phyloP scores from a whole-genome alignment of 108 stramenopile genomes.

The Skeletonema menzelii region DNA sequence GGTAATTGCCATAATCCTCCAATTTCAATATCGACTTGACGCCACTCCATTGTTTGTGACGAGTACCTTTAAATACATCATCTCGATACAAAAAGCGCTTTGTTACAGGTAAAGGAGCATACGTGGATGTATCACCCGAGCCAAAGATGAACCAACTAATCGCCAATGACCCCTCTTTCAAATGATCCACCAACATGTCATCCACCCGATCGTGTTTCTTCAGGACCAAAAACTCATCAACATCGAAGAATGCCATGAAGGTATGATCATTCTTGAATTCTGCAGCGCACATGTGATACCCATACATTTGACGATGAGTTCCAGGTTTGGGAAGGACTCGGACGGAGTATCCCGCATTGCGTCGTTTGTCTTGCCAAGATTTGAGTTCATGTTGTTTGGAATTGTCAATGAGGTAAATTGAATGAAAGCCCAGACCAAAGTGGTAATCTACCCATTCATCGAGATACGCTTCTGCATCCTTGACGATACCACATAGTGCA shows the following conservation, averaged over 20 bases:
- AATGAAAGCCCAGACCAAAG: conserved; percentile 53
- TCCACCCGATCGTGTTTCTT: conserved; percentile 34
- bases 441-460: conserved; percentile 76
- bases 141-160: conserved; percentile 60
- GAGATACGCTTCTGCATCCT: conserved; percentile 45
- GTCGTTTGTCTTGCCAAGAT: conserved; percentile 35
- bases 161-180: conserved; percentile 36
- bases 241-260: conserved; percentile 48
- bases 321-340: conserved; percentile 40
- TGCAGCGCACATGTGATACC: conserved; percentile 37
- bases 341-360: conserved; percentile 13
- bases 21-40: conserved; percentile 32
- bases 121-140: conserved; percentile 29
- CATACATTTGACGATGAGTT: conserved; percentile 31
- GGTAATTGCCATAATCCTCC: conserved; percentile 19
- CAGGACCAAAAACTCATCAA: conserved; percentile 41
- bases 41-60: conserved; percentile 9
- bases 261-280: conserved; percentile 32
- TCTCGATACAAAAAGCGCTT: conserved; percentile 57
- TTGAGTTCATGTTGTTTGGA: conserved; percentile 46
- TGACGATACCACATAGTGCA: conserved; percentile 36
- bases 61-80: neutral
- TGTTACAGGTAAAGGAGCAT: conserved; percentile 54
- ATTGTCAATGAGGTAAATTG: conserved; percentile 60
- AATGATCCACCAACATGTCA: conserved; percentile 45